Conservation (phyloP, 208 protist genomes). For the Trypanosoma vivax region DNA sequence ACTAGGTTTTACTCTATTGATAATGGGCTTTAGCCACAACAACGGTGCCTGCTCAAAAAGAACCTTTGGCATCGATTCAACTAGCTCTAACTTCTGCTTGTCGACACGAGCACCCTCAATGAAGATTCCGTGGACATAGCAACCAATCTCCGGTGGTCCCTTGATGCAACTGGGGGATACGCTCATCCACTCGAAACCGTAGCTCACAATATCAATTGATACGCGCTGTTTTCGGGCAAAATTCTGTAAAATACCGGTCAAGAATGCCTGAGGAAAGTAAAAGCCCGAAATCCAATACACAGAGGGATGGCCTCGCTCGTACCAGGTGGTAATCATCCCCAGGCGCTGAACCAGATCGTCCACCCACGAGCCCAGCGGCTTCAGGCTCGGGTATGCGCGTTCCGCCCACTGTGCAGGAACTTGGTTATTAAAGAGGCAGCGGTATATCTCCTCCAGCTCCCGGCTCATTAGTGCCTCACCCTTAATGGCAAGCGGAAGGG, state of each 20-base stretch:
- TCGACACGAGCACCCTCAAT: slow-evolving; percentile 91
- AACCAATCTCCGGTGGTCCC: slow-evolving; percentile 63
- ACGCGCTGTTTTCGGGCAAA: slow-evolving; percentile 90
- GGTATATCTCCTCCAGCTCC: slow-evolving; percentile 93
- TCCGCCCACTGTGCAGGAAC: slow-evolving; percentile 89
- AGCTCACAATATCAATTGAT: slow-evolving; percentile 93
- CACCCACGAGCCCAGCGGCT: slow-evolving; percentile 92
- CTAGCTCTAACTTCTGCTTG: slow-evolving; percentile 43
- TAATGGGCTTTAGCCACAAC: slow-evolving; percentile 90
- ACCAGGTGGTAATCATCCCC: slow-evolving; percentile 93
- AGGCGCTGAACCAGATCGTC: slow-evolving; percentile 89
- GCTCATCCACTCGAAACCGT: slow-evolving; percentile 85
- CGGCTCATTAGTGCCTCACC: slow-evolving; percentile 97
- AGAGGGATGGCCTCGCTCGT: slow-evolving; percentile 86
- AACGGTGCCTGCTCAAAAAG: slow-evolving; percentile 90
- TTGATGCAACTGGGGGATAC: slow-evolving; percentile 37
- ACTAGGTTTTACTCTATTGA: slow-evolving; percentile 61
- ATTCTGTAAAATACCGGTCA: slow-evolving; percentile 94
- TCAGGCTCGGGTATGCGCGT: slow-evolving; percentile 92
- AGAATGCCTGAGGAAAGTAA: slow-evolving; percentile 96
- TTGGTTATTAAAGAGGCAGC: slow-evolving; percentile 94
- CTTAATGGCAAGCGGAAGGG: slow-evolving; percentile 92
- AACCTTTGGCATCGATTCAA: slow-evolving; percentile 90
- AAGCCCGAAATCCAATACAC: slow-evolving; percentile 96
- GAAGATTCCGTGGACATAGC: slow-evolving; percentile 94